Percentiles rank a stretch among this genome's conserved stretches.
Conservation (phyloP, 2,329 filamentous ascomycete genomes). For the Triangularia verruculosa region DNA sequence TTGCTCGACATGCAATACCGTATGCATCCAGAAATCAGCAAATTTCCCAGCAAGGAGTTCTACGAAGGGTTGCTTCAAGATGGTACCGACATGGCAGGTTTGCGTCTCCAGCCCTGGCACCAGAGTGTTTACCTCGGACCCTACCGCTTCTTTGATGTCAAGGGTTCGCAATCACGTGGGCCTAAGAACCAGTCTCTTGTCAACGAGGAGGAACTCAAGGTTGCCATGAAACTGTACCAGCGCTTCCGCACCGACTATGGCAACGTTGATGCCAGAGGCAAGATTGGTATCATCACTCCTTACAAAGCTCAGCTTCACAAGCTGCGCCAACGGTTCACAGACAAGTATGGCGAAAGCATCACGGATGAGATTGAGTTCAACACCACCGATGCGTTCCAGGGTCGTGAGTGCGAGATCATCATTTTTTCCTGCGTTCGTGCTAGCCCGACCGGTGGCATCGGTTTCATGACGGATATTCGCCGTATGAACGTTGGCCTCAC, state of each 20-base stretch:
- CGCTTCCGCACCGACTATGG: slow-evolving; percentile 72
- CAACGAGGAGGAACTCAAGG: slow-evolving; percentile 81
- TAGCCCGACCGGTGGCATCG: slow-evolving; percentile 87
- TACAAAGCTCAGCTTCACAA: slow-evolving; percentile 91
- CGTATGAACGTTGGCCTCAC: slow-evolving; percentile 99
- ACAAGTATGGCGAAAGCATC: slow-evolving; percentile 71
- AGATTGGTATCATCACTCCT: slow-evolving; percentile 95
- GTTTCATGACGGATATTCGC: slow-evolving; percentile 96
- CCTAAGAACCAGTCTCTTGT: slow-evolving; percentile 82
- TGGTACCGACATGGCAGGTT: slow-evolving; percentile 73
- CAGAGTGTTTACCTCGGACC: slow-evolving; percentile 75
- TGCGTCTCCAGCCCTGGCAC: slow-evolving; percentile 84
- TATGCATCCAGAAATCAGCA: slow-evolving; percentile 97
- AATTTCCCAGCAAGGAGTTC: slow-evolving; percentile 86
- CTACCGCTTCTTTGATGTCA: slow-evolving; percentile 95
- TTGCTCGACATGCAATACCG: slow-evolving; percentile 97
- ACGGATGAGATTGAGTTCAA: slow-evolving; percentile 89
- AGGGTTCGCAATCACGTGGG: slow-evolving; percentile 80
- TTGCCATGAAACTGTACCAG: slow-evolving; percentile 81
- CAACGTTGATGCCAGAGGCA: slow-evolving; percentile 68
- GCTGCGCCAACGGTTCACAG: slow-evolving; percentile 71
- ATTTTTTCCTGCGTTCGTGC: slow-evolving; percentile 98
- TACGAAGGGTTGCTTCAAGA: slow-evolving; percentile 87
- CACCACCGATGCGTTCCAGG: slow-evolving; percentile 97
- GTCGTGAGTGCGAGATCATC: slow-evolving; percentile 94